Evolutionary conservation across 208 protist species (phyloP), one percentile per base, ranked within the genome.

Genomic region (Wallacemonas sp.): DNA sequence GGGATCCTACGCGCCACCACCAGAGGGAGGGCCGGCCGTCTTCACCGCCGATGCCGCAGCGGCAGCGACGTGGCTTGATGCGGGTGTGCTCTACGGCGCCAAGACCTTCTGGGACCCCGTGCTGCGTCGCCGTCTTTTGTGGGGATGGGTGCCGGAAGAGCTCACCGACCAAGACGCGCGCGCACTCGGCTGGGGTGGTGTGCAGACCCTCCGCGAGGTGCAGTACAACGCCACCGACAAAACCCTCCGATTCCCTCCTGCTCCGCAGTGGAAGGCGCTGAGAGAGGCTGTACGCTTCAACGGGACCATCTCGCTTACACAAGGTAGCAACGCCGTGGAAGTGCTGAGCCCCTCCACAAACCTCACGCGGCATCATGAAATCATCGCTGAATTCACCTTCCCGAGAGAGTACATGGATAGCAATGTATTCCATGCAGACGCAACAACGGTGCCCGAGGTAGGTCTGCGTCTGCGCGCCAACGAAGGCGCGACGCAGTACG

Each of bases 41-140:
- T 61, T 68, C 19, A 56, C 36, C 27, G 26, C 33, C 15, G 36
- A 64, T 47, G 2, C 19, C 2, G 17, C 24, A 8, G 63, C 49
- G 5, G 26, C 26, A 2, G 21, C 34, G 11, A 65, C 67, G 9
- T 60, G 65, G 38, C 14, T 75, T 2, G 73, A 77, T 59, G 62
- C 70, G 41, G 78, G 70, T 14, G 6, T 14, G 15, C 38, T 72
- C 24, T 75, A 71, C 22, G 62, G 36, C 2, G 22, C 53, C 2
- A 80, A 65, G 12, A 75, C 54, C n/a, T 77, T 75, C 62, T 69
- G 51, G n/a, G 78, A 75, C 42, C 47, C 65, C 12, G 39, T 77
- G 15, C 46, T 72, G 24, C 34, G 41, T 15, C n/a, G 27, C 22
- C 63, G 58, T 0, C 27, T 21, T 4, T 24, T 80, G 12, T 71